Percentiles rank a stretch among this genome's conserved stretches.
Conservation (phyloP, 495 filamentous ascomycete species). For the Oidiodendron maius region DNA sequence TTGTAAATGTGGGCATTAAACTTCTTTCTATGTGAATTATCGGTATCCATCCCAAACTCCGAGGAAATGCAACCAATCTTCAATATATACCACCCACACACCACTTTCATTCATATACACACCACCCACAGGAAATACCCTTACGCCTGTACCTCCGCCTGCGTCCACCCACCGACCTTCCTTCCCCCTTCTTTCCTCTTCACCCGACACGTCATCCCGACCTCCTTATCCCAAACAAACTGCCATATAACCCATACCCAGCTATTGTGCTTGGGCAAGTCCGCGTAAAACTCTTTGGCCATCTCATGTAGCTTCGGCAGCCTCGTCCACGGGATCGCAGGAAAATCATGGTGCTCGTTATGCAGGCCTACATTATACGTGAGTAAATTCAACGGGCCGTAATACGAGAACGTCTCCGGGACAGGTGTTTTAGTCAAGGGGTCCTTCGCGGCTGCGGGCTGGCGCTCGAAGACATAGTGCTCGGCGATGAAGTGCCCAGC, state of each 20-base stretch:
- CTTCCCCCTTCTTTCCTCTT: slow-evolving; percentile 79
- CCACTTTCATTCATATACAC: neutral
- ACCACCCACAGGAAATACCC: neutral
- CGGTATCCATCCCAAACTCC: no score
- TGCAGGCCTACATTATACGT: slow-evolving; percentile 97
- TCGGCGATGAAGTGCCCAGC: slow-evolving; percentile 99
- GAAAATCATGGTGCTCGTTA: slow-evolving; percentile 99
- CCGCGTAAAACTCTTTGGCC: slow-evolving; percentile 89
- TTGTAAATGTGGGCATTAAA: no score
- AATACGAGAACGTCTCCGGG: slow-evolving; percentile 97
- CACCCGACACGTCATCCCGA: slow-evolving; percentile 86
- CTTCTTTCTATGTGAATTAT: no score
- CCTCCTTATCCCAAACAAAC: slow-evolving; percentile 83
- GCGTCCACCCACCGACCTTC: slow-evolving; percentile 53
- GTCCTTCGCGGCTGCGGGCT: slow-evolving; percentile 50
- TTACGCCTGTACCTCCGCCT: slow-evolving; percentile 45
- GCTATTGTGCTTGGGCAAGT: slow-evolving; percentile 78
- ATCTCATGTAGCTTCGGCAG: slow-evolving; percentile 68
- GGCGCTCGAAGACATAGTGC: slow-evolving; percentile 91
- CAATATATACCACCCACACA: no score
- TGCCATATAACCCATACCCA: slow-evolving; percentile 93
- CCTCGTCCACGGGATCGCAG: slow-evolving; percentile 89
- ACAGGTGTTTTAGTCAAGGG: slow-evolving; percentile 55
- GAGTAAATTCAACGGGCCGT: slow-evolving; percentile 83
- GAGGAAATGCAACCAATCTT: no score